A percentile compares a stretch with the other conserved stretches of the same genome.
Conservation (phyloP, 345 rosid genomes). For the Aethionema arabicum region DNA sequence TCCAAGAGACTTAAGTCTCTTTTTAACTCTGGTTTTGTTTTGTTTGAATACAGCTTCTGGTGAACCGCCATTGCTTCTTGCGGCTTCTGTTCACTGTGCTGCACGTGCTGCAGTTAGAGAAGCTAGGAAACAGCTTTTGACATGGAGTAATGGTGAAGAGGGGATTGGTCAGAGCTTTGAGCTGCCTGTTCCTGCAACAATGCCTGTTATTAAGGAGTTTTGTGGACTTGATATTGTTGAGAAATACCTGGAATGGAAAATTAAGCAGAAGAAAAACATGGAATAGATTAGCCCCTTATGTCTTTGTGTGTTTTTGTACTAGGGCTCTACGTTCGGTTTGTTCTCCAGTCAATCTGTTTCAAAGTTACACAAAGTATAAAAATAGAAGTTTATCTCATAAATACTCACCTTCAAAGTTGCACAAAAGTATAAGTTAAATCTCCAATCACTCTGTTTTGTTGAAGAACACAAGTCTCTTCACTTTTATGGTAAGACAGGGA, state of each 20-base stretch:
- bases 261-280: background rate
- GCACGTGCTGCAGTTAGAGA: constrained; percentile 71
- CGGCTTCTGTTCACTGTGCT: constrained; percentile 85
- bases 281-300: too few species aligned
- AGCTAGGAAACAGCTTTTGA: constrained; percentile 58
- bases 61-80: constrained; percentile 84
- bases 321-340: too few species aligned
- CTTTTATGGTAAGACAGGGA: constrained; percentile 54
- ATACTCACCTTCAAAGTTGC: too few species aligned
- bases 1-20: background rate
- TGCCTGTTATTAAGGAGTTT: constrained; percentile 73
- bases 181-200: constrained; percentile 76
- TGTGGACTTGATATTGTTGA: constrained; percentile 72
- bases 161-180: constrained; percentile 37
- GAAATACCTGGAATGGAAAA: constrained; percentile 54
- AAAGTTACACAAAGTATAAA: too few species aligned
- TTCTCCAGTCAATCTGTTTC: too few species aligned
- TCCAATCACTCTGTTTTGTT: too few species aligned
- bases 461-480: too few species aligned
- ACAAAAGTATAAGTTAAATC: too few species aligned
- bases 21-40: background rate
- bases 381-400: too few species aligned
- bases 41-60: constrained; percentile 72
- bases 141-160: constrained; percentile 42
- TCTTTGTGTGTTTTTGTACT: too few species aligned